These are phyloP conservation scores for Pistacia atlantica DNA, from an alignment of 345 rosid species.

Conservation along the genomic window DNA sequence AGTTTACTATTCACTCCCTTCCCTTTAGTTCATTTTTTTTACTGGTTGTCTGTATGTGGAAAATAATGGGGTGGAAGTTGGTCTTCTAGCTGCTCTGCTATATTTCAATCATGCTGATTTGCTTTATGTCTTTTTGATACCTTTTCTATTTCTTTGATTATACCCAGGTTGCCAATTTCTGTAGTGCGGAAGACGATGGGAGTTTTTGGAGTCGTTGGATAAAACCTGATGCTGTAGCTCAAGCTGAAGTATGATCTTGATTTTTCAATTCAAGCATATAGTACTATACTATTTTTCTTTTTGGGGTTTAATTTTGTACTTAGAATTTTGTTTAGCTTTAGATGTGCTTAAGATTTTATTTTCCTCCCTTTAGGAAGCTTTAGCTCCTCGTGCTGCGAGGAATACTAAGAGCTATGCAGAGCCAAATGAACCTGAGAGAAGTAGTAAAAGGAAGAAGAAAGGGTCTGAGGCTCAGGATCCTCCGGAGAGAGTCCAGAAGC, in stretches of 20 bases:
- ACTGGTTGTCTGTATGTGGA: not conserved
- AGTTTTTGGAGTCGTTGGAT: constrained; percentile 99
- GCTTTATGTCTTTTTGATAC: not conserved
- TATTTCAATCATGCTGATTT: not conserved
- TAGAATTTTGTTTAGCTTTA: not conserved
- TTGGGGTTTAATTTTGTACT: not conserved
- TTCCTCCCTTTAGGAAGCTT: constrained; percentile 62
- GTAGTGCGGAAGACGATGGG: constrained; percentile 91
- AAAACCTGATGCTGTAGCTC: constrained; percentile 87
- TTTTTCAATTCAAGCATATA: not conserved
- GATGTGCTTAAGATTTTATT: constrained; percentile 11
- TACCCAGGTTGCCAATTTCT: constrained; percentile 87
- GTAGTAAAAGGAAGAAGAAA: constrained; percentile 89
- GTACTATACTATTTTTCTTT: not conserved
- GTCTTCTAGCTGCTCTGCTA: not conserved
- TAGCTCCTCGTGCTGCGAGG: constrained; percentile 98
- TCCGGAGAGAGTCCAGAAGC: constrained; percentile 71
- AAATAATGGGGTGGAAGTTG: not conserved
- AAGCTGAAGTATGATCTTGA: constrained; percentile 71
- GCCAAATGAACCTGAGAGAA: constrained; percentile 66
- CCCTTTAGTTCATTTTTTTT: not conserved
- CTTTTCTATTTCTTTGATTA: constrained; percentile 22
- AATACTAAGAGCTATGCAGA: constrained; percentile 92
- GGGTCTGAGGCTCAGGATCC: constrained; percentile 65
- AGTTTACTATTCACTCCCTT: not conserved